Conservation (phyloP, 208 protist genomes). For the Leishmania martiniquensis region DNA sequence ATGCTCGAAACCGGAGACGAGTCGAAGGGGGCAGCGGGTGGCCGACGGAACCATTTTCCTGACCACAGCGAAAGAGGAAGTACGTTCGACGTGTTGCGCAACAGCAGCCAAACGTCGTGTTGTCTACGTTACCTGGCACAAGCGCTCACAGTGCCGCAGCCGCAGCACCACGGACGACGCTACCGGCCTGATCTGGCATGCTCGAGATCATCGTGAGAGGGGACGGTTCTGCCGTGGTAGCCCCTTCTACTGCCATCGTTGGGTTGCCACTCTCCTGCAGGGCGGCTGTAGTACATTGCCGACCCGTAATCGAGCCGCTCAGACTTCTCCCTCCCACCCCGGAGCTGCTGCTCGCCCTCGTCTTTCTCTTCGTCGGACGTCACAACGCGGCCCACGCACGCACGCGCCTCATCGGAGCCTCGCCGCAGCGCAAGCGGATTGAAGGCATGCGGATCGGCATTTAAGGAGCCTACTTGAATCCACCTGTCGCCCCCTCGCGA, state of each 20-base stretch:
- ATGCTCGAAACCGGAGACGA: no score
- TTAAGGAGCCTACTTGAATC: background rate
- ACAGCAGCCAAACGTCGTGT: background rate
- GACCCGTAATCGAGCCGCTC: slow-evolving; percentile 7
- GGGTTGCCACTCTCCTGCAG: background rate
- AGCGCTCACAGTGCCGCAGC: background rate
- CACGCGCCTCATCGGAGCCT: background rate
- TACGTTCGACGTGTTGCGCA: no score
- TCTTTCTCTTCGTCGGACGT: background rate
- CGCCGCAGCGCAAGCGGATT: background rate
- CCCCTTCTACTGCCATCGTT: background rate
- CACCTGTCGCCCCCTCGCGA: background rate
- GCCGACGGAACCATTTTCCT: no score
- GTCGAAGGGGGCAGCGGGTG: no score
- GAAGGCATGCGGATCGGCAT: background rate
- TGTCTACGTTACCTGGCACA: background rate
- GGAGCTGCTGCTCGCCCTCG: background rate
- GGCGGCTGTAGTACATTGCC: slow-evolving; percentile 17
- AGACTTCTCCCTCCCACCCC: background rate
- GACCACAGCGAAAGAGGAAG: no score
- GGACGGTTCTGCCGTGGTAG: background rate
- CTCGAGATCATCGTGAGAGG: background rate
- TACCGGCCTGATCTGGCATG: background rate
- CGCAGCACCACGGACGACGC: background rate
- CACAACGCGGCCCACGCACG: background rate